Evolutionary conservation across 257 asterid species (phyloP), one percentile per base, ranked within the genome.

Genomic region (Lithospermum erythrorhizon): DNA sequence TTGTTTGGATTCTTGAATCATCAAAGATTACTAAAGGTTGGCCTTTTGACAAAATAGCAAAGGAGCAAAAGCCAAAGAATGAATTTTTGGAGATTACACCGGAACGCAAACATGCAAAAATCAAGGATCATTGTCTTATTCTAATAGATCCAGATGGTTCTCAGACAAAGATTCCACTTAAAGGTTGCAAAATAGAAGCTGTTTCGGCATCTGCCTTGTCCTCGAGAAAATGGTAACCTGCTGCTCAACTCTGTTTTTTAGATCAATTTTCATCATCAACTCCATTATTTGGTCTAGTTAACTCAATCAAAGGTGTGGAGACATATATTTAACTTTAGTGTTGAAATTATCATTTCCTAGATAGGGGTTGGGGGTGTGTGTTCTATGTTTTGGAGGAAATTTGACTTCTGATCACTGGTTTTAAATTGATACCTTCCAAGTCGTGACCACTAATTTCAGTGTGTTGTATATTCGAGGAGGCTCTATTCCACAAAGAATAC

Each of bases 181-280:
- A 51, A 61, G 90, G 90, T 57, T 91, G 98, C 80, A 73, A 68
- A 47, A 53, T 88, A 53, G 76, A 72, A 8, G 88, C 98, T 78
- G 96, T 91, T 70, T 91, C 98, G 1, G 90, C 90, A 66, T 76
- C 98, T 70, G 75, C 65, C 76, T 54, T 77, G 73, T 60, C 95
- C 15, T 63, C 90, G 21, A 82, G 83, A 75, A 91, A 91, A 86
- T 91, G 98, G 98, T 88, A 65, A 23, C 18, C 37, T 56, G 20
- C 18, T 56, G 17, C 60, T 24, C 18, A n/a, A 56, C 35, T 30
- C 21, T 52, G 22, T 52, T 11, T 53, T 53, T 56, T 56, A 23
- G 10, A 56, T 10, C 27, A 16, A 22, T 22, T 2, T 22, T 25
- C 3, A 6, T 53, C 21, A n/a, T 19, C 57, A n/a, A 53, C 0